These are phyloP conservation scores for Brassica juncea DNA, from an alignment of 345 rosid species.

Conservation along the genomic window DNA sequence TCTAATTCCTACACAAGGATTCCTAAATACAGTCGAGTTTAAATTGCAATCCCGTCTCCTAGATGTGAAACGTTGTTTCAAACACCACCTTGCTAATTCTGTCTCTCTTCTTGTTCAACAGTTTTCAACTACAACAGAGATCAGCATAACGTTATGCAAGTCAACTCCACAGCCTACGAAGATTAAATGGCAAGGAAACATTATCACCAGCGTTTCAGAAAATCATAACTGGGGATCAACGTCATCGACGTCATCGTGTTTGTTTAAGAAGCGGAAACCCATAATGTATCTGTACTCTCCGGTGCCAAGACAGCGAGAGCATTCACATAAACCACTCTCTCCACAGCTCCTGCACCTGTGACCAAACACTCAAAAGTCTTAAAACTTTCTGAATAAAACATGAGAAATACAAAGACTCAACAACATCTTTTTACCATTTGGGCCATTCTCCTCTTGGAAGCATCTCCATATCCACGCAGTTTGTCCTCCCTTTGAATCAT, in stretches of 20 bases:
- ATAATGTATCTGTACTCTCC: conserved; percentile 62
- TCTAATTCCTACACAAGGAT: not conserved
- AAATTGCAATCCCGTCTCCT: not conserved
- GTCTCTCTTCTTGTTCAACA: conserved; percentile 23
- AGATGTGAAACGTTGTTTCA: not conserved
- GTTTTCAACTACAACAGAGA: conserved; percentile 42
- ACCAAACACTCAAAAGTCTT: not conserved
- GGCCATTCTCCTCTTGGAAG: conserved; percentile 91
- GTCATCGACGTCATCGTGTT: conserved; percentile 10
- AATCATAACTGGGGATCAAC: conserved; percentile 1
- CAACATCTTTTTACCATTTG: conserved; percentile 55
- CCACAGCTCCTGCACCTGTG: conserved; percentile 75
- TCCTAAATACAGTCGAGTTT: not conserved
- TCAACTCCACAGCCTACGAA: conserved; percentile 45
- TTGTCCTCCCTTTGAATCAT: conserved; percentile 61
- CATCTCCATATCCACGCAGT: conserved; percentile 51
- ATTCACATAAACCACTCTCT: conserved; percentile 68
- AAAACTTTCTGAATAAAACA: not conserved
- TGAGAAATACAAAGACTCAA: not conserved
- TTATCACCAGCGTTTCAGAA: not conserved
- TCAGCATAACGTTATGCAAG: conserved; percentile 48
- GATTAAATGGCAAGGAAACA: conserved; percentile 9
- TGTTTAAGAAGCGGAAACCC: conserved; percentile 69
- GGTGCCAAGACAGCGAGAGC: conserved; percentile 75
- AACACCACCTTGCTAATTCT: conserved; percentile 9